Conservation (phyloP, 495 filamentous ascomycete species). For the Talaromyces ruber region DNA sequence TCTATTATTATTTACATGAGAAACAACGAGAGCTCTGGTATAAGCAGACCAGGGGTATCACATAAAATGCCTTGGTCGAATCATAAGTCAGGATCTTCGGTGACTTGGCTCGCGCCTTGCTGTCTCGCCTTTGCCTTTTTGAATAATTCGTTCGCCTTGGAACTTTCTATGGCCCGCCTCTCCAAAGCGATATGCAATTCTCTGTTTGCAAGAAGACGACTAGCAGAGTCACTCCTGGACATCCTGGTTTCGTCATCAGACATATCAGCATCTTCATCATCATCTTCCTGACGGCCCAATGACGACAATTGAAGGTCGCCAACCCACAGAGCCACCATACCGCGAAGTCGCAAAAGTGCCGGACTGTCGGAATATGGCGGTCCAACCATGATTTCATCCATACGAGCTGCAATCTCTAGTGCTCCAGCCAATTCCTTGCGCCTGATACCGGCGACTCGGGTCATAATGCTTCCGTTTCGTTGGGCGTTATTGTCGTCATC, state of each 20-base stretch:
- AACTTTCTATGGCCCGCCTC: conserved; percentile 19
- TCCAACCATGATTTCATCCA: conserved; percentile 56
- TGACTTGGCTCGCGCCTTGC: conserved; percentile 23
- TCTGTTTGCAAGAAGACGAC: conserved; percentile 13
- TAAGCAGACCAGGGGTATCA: background rate
- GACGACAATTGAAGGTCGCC: conserved; percentile 45
- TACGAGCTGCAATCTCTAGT: conserved; percentile 47
- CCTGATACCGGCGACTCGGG: conserved; percentile 18
- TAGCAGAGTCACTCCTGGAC: conserved; percentile 8
- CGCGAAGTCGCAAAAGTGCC: conserved; percentile 52
- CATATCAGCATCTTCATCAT: conserved; percentile 15
- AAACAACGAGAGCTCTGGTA: no score
- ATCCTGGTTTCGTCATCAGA: conserved; percentile 12
- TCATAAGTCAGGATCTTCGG: conserved; percentile 23
- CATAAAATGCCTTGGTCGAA: background rate
- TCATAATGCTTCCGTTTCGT: conserved; percentile 7
- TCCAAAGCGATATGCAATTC: conserved; percentile 27
- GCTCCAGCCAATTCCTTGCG: conserved; percentile 34
- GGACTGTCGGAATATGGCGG: conserved; percentile 54
- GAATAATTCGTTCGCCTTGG: conserved; percentile 26
- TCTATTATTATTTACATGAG: background rate
- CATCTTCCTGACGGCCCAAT: conserved; percentile 12
- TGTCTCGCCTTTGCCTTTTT: conserved; percentile 26
- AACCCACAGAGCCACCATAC: conserved; percentile 60
- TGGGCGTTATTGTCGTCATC: background rate